A percentile compares a stretch with the other conserved stretches of the same genome.
These are phyloP conservation scores for Phytophthora macrochlamydospora DNA, from an alignment of 352 stramenopile genomes.

Conservation along the genomic window DNA sequence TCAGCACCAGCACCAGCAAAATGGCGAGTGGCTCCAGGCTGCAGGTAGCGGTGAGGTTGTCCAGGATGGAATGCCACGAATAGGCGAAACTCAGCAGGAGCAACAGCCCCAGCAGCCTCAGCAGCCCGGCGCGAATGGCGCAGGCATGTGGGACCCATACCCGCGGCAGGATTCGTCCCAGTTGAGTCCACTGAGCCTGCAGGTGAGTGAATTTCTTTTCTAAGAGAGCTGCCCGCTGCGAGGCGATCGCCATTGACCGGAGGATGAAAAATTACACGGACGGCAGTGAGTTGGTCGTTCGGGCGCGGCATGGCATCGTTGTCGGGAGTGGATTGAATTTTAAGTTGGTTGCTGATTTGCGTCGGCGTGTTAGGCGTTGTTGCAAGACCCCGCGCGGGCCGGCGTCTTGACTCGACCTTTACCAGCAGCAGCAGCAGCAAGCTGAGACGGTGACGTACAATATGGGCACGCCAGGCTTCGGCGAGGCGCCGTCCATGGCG, in stretches of 20 bases:
- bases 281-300: slow-evolving; percentile 6
- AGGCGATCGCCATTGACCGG: slow-evolving; percentile 15
- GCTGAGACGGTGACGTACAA: slow-evolving; percentile 27
- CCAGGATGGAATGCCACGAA: slow-evolving; percentile 33
- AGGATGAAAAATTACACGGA: slow-evolving; percentile 13
- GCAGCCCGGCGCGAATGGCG: slow-evolving; percentile 26
- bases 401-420: slow-evolving; percentile 35
- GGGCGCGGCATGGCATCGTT: slow-evolving; percentile 12
- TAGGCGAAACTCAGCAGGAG: slow-evolving; percentile 38
- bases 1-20: slow-evolving; percentile 21
- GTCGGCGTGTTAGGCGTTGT: slow-evolving; percentile 38
- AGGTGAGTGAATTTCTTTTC: slow-evolving; percentile 62
- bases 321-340: slow-evolving; percentile 21
- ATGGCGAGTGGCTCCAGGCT: slow-evolving; percentile 29
- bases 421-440: slow-evolving; percentile 27
- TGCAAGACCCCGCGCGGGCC: slow-evolving; percentile 40
- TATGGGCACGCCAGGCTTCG: slow-evolving; percentile 27
- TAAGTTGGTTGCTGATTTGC: slow-evolving; percentile 36
- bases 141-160: slow-evolving; percentile 47
- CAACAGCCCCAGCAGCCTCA: slow-evolving; percentile 31
- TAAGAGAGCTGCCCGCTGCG: slow-evolving; percentile 23
- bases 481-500: slow-evolving; percentile 20
- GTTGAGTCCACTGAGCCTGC: slow-evolving; percentile 50
- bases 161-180: slow-evolving; percentile 44
- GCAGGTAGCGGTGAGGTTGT: slow-evolving; percentile 26